Evolutionary conservation across 148 eudicot species (phyloP), one percentile per base, ranked within the genome.

Genomic region (Persicaria maculosa): DNA sequence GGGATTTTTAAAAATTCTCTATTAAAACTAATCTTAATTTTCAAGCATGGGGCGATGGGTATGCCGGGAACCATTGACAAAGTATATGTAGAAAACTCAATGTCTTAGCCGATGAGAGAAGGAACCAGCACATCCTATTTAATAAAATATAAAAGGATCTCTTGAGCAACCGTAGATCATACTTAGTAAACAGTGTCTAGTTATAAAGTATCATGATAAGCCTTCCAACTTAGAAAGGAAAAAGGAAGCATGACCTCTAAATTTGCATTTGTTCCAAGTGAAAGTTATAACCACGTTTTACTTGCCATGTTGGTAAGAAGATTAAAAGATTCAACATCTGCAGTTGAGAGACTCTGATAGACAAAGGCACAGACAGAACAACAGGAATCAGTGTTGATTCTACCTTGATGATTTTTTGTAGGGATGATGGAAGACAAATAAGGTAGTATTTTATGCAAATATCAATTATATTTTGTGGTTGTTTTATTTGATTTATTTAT

Each of bases 41-140:
- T n/a, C 99, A 77, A 96, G 97, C 97, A 96, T 74, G 99, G 97
- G 80, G 84, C 88, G 78, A 96, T 90, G 14, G 99, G 97, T 85
- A 86, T 85, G 77, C 99, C 97, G 19, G 97, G 99, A 80, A 86
- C 90, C 97, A 96, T 89, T 64, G 88, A 79, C 77, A 92, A 81
- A 16, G 89, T 81, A 53, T 85, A 73, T 43, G 94, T 78, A 14
- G 99, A 90, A 82, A 96, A 96, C 17, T 76, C 82, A 58, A 81
- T 75, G 80, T 97, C 99, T 81, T 86, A 86, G 75, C 86, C 88
- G 90, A 92, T 81, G 47, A 96, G 87, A 73, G 88, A 89, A 74
- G 99, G 94, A 76, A 96, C 88, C 81, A 96, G 85, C 71, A 95
- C 47, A 86, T 90, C 89, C 98, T 84, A 48, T 70, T 46, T 91